These are phyloP conservation scores for Lophiotrema nucula DNA, from an alignment of 495 filamentous ascomycete genomes.

Conservation along the genomic window DNA sequence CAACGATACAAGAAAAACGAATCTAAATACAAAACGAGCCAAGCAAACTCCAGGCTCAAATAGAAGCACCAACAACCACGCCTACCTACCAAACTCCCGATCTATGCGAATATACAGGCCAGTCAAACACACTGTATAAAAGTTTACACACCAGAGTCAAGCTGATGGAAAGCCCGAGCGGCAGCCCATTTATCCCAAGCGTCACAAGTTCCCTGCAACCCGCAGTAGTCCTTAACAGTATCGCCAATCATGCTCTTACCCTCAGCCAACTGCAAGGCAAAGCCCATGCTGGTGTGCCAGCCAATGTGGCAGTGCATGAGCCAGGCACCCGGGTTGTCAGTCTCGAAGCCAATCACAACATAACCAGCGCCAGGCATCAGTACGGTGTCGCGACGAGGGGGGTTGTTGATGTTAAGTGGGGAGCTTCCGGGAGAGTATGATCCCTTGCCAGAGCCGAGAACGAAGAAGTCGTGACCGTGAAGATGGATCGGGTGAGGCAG, in stretches of 20 bases:
- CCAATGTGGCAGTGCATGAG: slow-evolving; percentile 43
- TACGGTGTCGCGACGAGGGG: slow-evolving; percentile 37
- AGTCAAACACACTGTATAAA: too few relatives aligned
- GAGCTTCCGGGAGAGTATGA: slow-evolving; percentile 17
- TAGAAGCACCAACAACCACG: too few relatives aligned
- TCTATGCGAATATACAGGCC: too few relatives aligned
- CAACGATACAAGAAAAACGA: too few relatives aligned
- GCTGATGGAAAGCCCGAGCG: neutral
- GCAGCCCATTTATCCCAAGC: slow-evolving; percentile 14
- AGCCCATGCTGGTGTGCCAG: slow-evolving; percentile 39
- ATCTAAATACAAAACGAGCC: too few relatives aligned
- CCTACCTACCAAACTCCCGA: too few relatives aligned
- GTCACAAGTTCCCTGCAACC: slow-evolving; percentile 7
- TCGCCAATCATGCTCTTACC: slow-evolving; percentile 27
- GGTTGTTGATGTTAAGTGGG: slow-evolving; percentile 36
- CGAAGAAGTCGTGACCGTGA: slow-evolving; percentile 42
- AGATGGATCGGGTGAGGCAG: slow-evolving; percentile 40
- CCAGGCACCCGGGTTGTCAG: slow-evolving; percentile 42
- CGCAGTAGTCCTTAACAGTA: slow-evolving; percentile 9
- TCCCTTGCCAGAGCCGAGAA: slow-evolving; percentile 35
- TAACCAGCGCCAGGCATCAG: slow-evolving; percentile 36
- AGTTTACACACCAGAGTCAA: slow-evolving; percentile 15
- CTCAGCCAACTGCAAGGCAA: slow-evolving; percentile 44
- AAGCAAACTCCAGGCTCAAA: too few relatives aligned
- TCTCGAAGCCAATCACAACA: slow-evolving; percentile 36